phyloP scores from a whole-genome alignment of 352 stramenopile species.

The Blastocystis sp. region DNA sequence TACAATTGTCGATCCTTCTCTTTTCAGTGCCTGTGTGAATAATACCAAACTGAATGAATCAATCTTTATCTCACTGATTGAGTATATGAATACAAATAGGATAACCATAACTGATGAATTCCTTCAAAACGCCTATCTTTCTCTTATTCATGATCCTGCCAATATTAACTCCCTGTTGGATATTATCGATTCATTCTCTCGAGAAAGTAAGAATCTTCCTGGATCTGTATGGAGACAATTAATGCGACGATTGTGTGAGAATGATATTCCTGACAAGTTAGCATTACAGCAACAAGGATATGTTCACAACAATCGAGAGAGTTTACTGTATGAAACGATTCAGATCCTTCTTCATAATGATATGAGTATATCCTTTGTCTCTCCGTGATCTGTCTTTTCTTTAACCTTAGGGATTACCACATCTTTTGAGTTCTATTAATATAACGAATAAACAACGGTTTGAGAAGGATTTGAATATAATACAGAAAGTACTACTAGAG shows the following conservation, averaged over 20 bases:
- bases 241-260: neutral
- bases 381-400: too few relatives aligned
- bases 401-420: neutral
- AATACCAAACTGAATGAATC: neutral
- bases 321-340: neutral
- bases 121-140: conserved; percentile 9
- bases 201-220: neutral
- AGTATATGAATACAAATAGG: conserved; percentile 22
- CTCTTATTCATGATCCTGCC: neutral
- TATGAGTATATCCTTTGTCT: too few relatives aligned
- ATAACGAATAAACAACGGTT: neutral
- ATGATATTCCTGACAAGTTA: neutral
- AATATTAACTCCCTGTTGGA: conserved; percentile 16
- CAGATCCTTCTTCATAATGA: neutral
- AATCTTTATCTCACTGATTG: neutral
- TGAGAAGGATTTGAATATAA: neutral
- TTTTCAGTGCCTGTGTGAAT: conserved; percentile 8
- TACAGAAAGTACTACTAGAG: neutral
- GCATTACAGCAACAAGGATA: neutral
- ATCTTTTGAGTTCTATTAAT: neutral
- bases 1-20: conserved; percentile 4
- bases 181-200: conserved; percentile 9
- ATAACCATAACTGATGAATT: neutral
- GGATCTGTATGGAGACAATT: conserved; percentile 1
- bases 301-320: neutral